Base-by-base conservation (phyloP, 129 eudicot species). In the Artemisia tridentata region DNA sequence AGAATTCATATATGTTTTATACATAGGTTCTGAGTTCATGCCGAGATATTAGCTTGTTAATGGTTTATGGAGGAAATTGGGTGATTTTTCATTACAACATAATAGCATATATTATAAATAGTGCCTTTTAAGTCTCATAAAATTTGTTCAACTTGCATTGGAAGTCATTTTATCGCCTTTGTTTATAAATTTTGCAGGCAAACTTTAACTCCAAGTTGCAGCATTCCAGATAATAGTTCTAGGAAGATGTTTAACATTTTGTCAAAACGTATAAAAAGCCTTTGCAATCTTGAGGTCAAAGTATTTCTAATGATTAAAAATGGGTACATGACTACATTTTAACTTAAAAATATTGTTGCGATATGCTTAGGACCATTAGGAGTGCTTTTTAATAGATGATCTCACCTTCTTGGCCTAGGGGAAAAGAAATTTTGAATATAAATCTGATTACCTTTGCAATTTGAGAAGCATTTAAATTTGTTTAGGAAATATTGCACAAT, bases 121-220 rank as follows among this genome's bases (percentile, higher is more conserved):
- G 69, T 59, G 48, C 5, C 20, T 77, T 43, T 18, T 21, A 77
- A 69, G 75, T 61, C 43, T 76, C 5, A 77, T 60, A 59, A 20
- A 68, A 10, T 38, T 29, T 57, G 67, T 15, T 25, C 54, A 62
- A 70, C 76, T 62, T 77, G 57, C 66, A 65, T 77, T 77, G 47
- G 46, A 77, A 77, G 81, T 15, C 59, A 77, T 65, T 62, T 68
- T 38, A 2, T 41, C 78, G 7, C 46, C 48, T 34, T 61, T 29
- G 69, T 69, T 53, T 50, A 50, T 50, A 21, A 62, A 49, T 34
- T 68, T 10, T 29, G 51, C 4, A 48, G 11, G 65, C 34, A 69
- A 77, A 43, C 66, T 70, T 51, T 11, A 71, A 62, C 75, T 77
- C 61, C 49, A 77, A 54, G 61, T 7, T 34, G 62, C 63, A 41